phyloP scores from a whole-genome alignment of 805 yeast species.

The Cyberlindnera maritima region DNA sequence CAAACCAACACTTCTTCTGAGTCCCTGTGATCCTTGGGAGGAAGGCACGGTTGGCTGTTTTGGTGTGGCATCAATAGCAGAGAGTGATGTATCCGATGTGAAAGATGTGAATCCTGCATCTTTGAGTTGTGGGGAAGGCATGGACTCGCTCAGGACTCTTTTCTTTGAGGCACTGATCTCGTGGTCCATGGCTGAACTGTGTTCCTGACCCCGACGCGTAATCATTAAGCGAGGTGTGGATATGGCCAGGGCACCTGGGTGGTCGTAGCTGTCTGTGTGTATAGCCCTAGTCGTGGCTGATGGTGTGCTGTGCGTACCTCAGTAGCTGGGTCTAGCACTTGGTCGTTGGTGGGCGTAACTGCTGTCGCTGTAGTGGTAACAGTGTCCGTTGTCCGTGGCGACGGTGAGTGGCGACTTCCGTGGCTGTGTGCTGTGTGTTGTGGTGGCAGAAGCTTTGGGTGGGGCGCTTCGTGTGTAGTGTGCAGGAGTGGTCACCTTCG shows the following conservation, averaged over 20 bases:
- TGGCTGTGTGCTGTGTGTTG: background rate
- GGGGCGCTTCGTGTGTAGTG: background rate
- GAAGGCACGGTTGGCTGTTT: constrained; percentile 23
- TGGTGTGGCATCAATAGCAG: constrained; percentile 21
- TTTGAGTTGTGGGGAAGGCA: constrained; percentile 27
- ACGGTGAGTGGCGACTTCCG: background rate
- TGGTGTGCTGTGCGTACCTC: background rate
- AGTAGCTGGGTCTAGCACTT: background rate
- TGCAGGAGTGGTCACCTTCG: no score
- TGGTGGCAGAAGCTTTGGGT: background rate
- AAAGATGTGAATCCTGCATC: constrained; percentile 16
- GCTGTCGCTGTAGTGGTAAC: background rate
- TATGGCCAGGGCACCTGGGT: background rate
- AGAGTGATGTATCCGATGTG: constrained; percentile 4
- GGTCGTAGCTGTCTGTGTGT: no score
- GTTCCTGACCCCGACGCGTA: constrained; percentile 16
- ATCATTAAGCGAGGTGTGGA: constrained; percentile 8
- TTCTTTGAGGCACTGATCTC: constrained; percentile 19
- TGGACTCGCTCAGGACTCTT: constrained; percentile 25
- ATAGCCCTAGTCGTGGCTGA: no score
- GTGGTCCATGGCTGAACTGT: background rate
- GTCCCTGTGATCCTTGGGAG: constrained; percentile 30
- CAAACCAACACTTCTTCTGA: constrained; percentile 53
- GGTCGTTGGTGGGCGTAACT: background rate
- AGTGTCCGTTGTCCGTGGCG: background rate